These are phyloP conservation scores for Nyctanthes arbortristis DNA, from an alignment of 257 asterid species.

Conservation along the genomic window DNA sequence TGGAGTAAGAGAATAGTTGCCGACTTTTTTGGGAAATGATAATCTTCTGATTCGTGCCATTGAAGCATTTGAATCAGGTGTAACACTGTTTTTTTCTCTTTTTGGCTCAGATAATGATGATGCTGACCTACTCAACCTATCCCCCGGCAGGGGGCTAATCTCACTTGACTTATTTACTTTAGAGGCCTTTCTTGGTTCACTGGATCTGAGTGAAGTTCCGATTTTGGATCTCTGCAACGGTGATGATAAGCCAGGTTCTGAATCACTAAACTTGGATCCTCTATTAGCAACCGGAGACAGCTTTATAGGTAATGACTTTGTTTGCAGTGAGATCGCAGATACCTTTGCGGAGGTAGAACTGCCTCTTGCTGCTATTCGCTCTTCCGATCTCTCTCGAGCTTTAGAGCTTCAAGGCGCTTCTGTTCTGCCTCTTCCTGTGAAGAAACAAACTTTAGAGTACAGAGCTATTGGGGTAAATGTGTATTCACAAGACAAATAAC, in stretches of 20 bases:
- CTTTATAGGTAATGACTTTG: conserved; percentile 57
- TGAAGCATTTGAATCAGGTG: conserved; percentile 72
- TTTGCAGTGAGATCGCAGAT: conserved; percentile 41
- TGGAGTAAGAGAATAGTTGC: conserved; percentile 42
- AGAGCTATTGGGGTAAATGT: conserved; percentile 11
- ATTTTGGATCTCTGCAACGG: conserved; percentile 92
- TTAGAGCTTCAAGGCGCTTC: conserved; percentile 76
- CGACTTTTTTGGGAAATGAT: conserved; percentile 72
- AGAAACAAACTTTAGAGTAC: conserved; percentile 12
- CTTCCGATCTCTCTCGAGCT: conserved; percentile 79
- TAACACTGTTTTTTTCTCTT: conserved; percentile 46
- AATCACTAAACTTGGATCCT: conserved; percentile 89
- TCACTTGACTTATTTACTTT: conserved; percentile 54
- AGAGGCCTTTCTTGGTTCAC: conserved; percentile 44
- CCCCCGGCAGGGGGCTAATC: conserved; percentile 52
- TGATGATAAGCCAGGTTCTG: conserved; percentile 84
- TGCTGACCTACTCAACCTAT: conserved; percentile 67
- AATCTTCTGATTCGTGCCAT: conserved; percentile 71
- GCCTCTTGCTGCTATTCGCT: conserved; percentile 78
- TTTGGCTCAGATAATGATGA: conserved; percentile 71
- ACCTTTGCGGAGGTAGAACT: conserved; percentile 45
- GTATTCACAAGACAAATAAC: background rate
- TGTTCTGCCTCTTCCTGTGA: conserved; percentile 77
- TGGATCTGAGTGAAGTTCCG: conserved; percentile 56
- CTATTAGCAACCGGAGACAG: conserved; percentile 60